Conservation (phyloP, 768 basidiomycete genomes). For the Phanerochaete sordida region DNA sequence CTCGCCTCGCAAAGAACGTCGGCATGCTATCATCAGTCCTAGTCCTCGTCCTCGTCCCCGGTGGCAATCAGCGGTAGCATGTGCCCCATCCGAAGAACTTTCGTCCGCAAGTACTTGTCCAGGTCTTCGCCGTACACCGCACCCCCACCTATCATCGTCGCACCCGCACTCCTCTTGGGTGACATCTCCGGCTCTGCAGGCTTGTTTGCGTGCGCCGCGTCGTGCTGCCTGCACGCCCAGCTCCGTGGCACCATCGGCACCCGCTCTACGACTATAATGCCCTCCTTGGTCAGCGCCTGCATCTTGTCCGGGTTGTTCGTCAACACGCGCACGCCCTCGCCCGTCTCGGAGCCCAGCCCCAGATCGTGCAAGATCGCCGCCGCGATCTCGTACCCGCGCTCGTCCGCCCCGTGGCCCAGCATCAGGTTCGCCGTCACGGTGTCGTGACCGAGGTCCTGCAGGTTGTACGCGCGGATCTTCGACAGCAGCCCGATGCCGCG, state of each 20-base stretch:
- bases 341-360: constrained; percentile 56
- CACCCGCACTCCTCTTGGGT: constrained; percentile 48
- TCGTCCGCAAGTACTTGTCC: constrained; percentile 93
- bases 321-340: constrained; percentile 69
- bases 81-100: constrained; percentile 97
- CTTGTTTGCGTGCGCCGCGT: constrained; percentile 14
- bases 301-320: constrained; percentile 99
- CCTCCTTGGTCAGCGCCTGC: constrained; percentile 79
- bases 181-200: constrained; percentile 20
- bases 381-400: constrained; percentile 90
- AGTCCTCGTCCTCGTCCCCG: constrained; percentile 15
- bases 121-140: constrained; percentile 79
- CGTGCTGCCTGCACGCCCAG: constrained; percentile 51
- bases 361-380: constrained; percentile 87
- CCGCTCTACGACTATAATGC: constrained; percentile 75
- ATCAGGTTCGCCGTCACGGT: constrained; percentile 97
- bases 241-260: constrained; percentile 93
- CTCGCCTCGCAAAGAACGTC: background rate
- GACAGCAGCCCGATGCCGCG: constrained; percentile 94
- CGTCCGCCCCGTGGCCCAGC: constrained; percentile 92
- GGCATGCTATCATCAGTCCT: background rate
- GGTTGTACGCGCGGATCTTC: constrained; percentile 95
- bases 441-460: constrained; percentile 97
- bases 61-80: constrained; percentile 55
- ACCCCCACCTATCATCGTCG: constrained; percentile 78